Evolutionary conservation across 306 rosid genomes (phyloP).

Genomic region (Morella rubra): DNA sequence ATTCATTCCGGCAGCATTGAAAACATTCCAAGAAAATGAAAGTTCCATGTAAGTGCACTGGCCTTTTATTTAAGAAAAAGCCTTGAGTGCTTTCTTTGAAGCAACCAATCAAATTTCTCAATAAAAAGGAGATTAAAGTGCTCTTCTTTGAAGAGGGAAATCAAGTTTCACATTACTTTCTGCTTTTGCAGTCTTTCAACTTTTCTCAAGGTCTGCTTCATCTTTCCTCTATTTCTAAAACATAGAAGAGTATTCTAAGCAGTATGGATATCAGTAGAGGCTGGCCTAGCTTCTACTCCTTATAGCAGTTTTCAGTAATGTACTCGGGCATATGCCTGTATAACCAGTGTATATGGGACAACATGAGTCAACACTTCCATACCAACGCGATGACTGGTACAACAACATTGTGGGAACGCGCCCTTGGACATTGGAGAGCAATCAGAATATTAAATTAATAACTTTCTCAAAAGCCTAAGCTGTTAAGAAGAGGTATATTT

Average conservation of each 20-base stretch:
- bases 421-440: background rate
- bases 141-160: no score
- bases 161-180: no score
- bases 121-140: no score
- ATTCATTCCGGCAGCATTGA: background rate
- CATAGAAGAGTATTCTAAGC: background rate
- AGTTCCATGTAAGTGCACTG: background rate
- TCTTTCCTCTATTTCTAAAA: background rate
- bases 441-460: background rate
- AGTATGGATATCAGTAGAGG: background rate
- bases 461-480: no score
- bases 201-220: background rate
- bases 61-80: background rate
- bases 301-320: background rate
- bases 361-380: background rate
- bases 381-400: background rate
- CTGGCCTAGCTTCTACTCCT: background rate
- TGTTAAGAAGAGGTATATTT: no score
- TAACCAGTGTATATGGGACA: background rate
- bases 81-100: background rate
- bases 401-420: background rate
- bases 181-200: no score
- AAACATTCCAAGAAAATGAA: background rate
- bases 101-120: slow-evolving; percentile 1
- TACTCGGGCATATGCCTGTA: background rate